A percentile compares a stretch with the other conserved stretches of the same genome.
These are phyloP conservation scores for Nemania serpens DNA, from an alignment of 2,329 filamentous ascomycete genomes.

Conservation along the genomic window DNA sequence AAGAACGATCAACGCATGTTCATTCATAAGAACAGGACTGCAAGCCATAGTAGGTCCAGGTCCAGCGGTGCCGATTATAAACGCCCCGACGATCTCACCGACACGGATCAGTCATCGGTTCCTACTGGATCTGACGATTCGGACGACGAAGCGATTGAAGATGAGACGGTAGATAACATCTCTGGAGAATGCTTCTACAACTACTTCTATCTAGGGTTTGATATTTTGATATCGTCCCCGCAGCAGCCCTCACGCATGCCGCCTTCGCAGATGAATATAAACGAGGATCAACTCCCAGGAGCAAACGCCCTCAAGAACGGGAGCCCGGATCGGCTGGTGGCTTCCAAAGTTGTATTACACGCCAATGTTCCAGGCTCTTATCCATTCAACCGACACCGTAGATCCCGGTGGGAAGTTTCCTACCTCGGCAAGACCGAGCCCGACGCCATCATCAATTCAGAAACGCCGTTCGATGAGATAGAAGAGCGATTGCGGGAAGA, in stretches of 20 bases:
- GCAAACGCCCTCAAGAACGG: constrained; percentile 47
- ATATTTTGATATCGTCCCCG: constrained; percentile 85
- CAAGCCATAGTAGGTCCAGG: constrained; percentile 56
- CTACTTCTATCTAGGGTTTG: constrained; percentile 95
- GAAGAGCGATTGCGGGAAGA: constrained; percentile 69
- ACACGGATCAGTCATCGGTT: constrained; percentile 76
- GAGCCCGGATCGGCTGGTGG: constrained; percentile 71
- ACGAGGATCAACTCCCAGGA: constrained; percentile 35
- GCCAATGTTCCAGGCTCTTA: constrained; percentile 95
- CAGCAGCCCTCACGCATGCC: constrained; percentile 67
- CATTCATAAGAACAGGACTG: constrained; percentile 71
- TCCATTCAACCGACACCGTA: constrained; percentile 91
- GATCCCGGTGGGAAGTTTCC: constrained; percentile 82
- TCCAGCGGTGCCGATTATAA: constrained; percentile 51
- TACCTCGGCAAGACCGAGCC: constrained; percentile 56
- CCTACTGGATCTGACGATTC: constrained; percentile 73
- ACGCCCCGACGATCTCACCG: constrained; percentile 63
- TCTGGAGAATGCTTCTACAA: constrained; percentile 90
- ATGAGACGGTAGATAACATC: constrained; percentile 57
- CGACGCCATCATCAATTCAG: constrained; percentile 65
- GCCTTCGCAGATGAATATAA: constrained; percentile 49
- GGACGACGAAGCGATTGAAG: constrained; percentile 64
- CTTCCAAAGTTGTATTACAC: constrained; percentile 90
- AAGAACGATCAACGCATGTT: constrained; percentile 89
- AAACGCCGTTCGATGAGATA: constrained; percentile 76